Evolutionary conservation across 31 red algal genomes (phyloP).

Genomic region (Bonnemaisonia californica): DNA sequence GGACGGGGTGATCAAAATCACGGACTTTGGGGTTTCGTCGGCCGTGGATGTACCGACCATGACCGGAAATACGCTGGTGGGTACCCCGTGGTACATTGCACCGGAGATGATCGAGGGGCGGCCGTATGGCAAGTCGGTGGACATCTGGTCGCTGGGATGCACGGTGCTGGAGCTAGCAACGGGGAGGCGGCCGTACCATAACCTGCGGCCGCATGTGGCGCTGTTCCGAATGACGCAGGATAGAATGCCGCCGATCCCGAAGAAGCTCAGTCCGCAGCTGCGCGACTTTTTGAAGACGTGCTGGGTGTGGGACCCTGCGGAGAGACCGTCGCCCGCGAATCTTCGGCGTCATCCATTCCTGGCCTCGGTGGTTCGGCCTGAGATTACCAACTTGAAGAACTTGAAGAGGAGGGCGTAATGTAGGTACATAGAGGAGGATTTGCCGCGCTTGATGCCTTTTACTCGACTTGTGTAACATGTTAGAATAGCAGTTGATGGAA

Average conservation of each 20-base stretch:
- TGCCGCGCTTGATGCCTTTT: no score
- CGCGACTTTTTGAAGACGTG: slow-evolving; percentile 78
- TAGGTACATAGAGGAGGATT: no score
- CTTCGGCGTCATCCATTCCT: slow-evolving; percentile 69
- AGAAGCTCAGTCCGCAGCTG: slow-evolving; percentile 45
- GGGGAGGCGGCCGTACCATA: slow-evolving; percentile 79
- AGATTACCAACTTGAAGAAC: slow-evolving; percentile 58
- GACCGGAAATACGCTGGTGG: slow-evolving; percentile 77
- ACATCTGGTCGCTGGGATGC: slow-evolving; percentile 93
- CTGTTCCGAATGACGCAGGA: slow-evolving; percentile 74
- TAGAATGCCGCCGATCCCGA: slow-evolving; percentile 74
- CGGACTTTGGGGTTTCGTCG: slow-evolving; percentile 88
- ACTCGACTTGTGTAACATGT: no score
- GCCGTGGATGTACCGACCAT: slow-evolving; percentile 70
- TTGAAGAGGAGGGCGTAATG: slow-evolving; percentile 10
- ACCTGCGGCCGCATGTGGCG: slow-evolving; percentile 63
- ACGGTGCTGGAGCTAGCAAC: slow-evolving; percentile 86
- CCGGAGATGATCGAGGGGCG: slow-evolving; percentile 92
- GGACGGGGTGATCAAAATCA: slow-evolving; percentile 87
- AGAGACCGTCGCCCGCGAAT: slow-evolving; percentile 55
- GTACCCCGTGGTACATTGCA: slow-evolving; percentile 89
- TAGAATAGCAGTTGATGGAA: no score
- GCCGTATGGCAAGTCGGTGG: slow-evolving; percentile 84
- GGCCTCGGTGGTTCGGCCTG: slow-evolving; percentile 40
- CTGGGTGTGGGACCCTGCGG: slow-evolving; percentile 83